Base-by-base conservation (phyloP, 2,329 filamentous ascomycete species). In the Sordariomycetes sp. region DNA sequence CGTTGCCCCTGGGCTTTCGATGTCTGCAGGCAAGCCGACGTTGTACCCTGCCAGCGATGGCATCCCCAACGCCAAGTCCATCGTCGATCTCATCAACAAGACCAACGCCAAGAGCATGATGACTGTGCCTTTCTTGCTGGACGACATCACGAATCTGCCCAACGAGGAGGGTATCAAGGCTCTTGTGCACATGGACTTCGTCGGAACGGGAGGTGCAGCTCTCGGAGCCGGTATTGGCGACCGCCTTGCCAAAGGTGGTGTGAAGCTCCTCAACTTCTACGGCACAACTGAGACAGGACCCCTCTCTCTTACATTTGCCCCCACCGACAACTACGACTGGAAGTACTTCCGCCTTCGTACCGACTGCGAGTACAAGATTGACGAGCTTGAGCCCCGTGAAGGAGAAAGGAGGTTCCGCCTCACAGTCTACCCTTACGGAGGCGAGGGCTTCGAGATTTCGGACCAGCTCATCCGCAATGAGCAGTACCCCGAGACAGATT, bases 381-480 rank as follows among this genome's bases (percentile, higher is more conserved):
- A 28, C n/a, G 25, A 28, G 25, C 25, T 28, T 16, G 25, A 8
- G 8, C 25, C 25, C 8, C 14, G 17, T 8, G 25, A 28, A 11
- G 25, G 12, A n/a, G 25, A 28, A n/a, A n/a, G 25, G n/a, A n/a
- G 25, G 5, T 28, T 28, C 25, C 25, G 25, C 25, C 17, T 28
- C n/a, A 28, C 25, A 8, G 25, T 28, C 25, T 28, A 28, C 17
- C 53, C 54, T 3, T 49, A 50, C 21, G 55, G 48, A 3, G 51
- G 44, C 35, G 38, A 46, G 6, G 36, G 41, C 3, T 55, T 57
- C 30, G 48, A 51, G 30, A 46, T 58, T 18, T 48, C 54, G 20
- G 56, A 59, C 33, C 37, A 51, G 27, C 39, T 60, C 2, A 44
- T 48, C n/a, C 39, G 39, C 6, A 53, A 49, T n/a, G 48, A 50